These are phyloP conservation scores for Syncephalastrum racemosum DNA, from an alignment of 371 early-diverging fungal species.

Conservation along the genomic window DNA sequence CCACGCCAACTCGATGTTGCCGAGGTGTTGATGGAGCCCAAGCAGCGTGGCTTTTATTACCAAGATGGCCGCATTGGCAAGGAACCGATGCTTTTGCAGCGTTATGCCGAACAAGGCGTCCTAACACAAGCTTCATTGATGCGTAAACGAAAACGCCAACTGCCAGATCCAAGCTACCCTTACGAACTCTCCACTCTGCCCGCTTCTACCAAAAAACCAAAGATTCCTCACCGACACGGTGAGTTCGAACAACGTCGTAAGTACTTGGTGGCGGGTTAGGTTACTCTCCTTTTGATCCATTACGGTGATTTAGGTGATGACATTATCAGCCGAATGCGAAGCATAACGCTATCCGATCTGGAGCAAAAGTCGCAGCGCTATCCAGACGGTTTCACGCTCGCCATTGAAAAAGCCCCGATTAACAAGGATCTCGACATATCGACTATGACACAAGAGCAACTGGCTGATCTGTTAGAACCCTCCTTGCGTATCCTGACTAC, in stretches of 20 bases:
- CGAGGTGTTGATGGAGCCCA: slow-evolving; percentile 26
- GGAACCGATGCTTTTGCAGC: slow-evolving; percentile 27
- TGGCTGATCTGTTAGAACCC: slow-evolving; percentile 27
- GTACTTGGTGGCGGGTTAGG: slow-evolving; percentile 4
- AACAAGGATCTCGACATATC: slow-evolving; percentile 8
- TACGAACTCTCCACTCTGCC: slow-evolving; percentile 11
- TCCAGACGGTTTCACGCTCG: slow-evolving; percentile 25
- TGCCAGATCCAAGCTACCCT: slow-evolving; percentile 10
- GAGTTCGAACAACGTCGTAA: slow-evolving; percentile 50
- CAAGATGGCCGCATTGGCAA: slow-evolving; percentile 30
- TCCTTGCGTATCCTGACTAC: slow-evolving; percentile 30
- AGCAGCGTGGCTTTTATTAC: slow-evolving; percentile 37
- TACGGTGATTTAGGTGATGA: slow-evolving; percentile 34
- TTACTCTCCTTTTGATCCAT: not conserved
- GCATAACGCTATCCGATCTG: slow-evolving; percentile 35
- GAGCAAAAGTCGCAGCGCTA: slow-evolving; percentile 40
- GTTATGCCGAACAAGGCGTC: slow-evolving; percentile 38
- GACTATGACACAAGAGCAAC: slow-evolving; percentile 28
- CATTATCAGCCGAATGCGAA: slow-evolving; percentile 42
- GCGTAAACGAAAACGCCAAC: slow-evolving; percentile 25
- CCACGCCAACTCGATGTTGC: not conserved
- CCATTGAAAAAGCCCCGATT: slow-evolving; percentile 30
- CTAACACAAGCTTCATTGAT: slow-evolving; percentile 30
- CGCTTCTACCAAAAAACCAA: slow-evolving; percentile 35
- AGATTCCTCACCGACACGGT: slow-evolving; percentile 51